A percentile compares a stretch with the other conserved stretches of the same genome.
Conservation (phyloP, 1,284 basidiomycete species). For the Heterobasidion parviporum region DNA sequence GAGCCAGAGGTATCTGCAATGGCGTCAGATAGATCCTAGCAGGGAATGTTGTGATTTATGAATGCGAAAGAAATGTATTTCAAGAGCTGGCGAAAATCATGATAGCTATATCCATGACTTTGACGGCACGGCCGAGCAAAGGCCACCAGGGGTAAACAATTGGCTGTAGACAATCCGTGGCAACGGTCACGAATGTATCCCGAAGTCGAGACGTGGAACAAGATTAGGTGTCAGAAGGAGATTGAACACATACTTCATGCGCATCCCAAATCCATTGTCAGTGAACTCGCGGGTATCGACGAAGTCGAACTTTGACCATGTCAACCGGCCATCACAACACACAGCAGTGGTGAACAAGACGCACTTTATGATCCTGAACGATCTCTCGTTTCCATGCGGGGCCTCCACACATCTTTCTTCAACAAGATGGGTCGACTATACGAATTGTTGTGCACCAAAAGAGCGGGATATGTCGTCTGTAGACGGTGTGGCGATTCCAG, state of each 20-base stretch:
- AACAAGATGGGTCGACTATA: conserved; percentile 6
- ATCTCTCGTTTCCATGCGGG: conserved; percentile 94
- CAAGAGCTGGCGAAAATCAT: too few species aligned
- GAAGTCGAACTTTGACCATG: conserved; percentile 79
- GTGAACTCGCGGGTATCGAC: conserved; percentile 90
- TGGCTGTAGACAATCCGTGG: neutral
- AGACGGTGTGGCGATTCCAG: conserved; percentile 21
- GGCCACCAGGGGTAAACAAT: neutral
- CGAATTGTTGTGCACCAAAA: conserved; percentile 15
- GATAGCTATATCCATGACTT: too few species aligned
- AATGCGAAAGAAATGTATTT: too few species aligned
- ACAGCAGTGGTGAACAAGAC: neutral
- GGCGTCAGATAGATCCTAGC: neutral
- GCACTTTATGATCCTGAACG: conserved; percentile 95
- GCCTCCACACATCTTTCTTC: conserved; percentile 57
- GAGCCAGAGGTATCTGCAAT: conserved; percentile 77
- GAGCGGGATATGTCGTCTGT: conserved; percentile 19
- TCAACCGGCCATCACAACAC: conserved; percentile 2
- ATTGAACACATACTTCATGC: conserved; percentile 60
- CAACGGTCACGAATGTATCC: neutral
- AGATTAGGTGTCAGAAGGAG: neutral
- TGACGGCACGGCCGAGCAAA: too few species aligned
- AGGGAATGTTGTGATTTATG: too few species aligned
- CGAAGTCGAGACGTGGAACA: neutral
- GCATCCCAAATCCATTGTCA: conserved; percentile 79